phyloP scores from a whole-genome alignment of 768 basidiomycete genomes.

The Termitomyces sp. region DNA sequence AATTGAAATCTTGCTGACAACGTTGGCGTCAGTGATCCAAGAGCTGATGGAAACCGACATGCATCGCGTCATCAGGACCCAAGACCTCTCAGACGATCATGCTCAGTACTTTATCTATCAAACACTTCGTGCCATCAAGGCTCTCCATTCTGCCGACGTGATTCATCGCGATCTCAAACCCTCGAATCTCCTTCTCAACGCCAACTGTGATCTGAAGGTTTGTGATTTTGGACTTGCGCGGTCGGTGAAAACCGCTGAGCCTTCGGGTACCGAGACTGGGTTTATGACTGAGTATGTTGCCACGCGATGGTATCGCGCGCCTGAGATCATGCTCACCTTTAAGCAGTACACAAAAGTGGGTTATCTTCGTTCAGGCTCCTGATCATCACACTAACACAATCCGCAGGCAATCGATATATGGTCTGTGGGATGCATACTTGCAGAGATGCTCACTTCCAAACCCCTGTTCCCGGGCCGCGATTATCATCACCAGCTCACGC shows the following conservation, averaged over 20 bases:
- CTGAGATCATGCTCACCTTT: constrained; percentile 99
- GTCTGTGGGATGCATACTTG: constrained; percentile 85
- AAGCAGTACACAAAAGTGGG: constrained; percentile 92
- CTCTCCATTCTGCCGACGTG: constrained; percentile 93
- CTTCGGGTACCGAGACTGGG: constrained; percentile 75
- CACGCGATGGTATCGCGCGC: constrained; percentile 97
- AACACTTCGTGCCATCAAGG: constrained; percentile 92
- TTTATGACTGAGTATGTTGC: constrained; percentile 99
- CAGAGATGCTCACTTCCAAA: constrained; percentile 97
- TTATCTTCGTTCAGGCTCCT: constrained; percentile 2
- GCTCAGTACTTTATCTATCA: constrained; percentile 93
- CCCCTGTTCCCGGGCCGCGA: constrained; percentile 96
- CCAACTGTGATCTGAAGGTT: constrained; percentile 94
- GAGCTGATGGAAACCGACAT: constrained; percentile 96
- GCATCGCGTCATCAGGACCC: constrained; percentile 94
- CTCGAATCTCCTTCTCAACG: constrained; percentile 94
- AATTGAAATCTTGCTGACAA: not conserved
- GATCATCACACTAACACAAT: constrained; percentile 2
- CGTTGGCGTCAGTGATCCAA: constrained; percentile 62
- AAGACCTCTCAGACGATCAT: constrained; percentile 93
- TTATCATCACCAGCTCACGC: constrained; percentile 93
- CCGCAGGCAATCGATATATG: constrained; percentile 78
- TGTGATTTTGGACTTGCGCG: constrained; percentile 94
- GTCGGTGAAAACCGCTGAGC: constrained; percentile 83
- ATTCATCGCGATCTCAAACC: constrained; percentile 97